Evolutionary conservation across 2,329 filamentous ascomycete genomes (phyloP), one percentile per base, ranked within the genome.

Genomic region (Bimuria novae-zelandiae): DNA sequence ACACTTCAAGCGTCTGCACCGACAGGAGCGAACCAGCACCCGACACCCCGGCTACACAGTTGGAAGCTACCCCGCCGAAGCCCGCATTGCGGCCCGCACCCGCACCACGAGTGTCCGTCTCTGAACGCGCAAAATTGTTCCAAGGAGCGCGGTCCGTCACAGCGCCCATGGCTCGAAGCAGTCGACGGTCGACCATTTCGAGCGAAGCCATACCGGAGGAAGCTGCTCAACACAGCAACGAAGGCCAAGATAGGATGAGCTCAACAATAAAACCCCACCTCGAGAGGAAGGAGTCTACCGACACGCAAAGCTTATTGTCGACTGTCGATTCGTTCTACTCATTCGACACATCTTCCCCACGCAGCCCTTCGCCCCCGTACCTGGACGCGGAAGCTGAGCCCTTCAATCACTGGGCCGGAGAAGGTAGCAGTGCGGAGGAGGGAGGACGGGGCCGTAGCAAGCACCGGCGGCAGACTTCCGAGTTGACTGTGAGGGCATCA

Each of bases 241-340:
- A 48, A 53, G 35, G 56, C 54, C 23, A 57, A 53, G 44, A 56
- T 32, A n/a, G n/a, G n/a, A n/a, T n/a, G n/a, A 27, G 40, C 33
- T 16, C 29, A 58, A 4, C 39, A 7, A n/a, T 49, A 53, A 19
- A 30, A 33, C n/a, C 52, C 56, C 25, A 57, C 51, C 17, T 68
- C 5, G 59, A 64, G 21, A 62, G 57, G 8, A 63, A 65, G 21
- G 56, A 63, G 8, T 66, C 65, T 8, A 49, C 55, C 1, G 73
- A 74, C 16, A 63, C 64, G 4, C 52, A 60, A 21, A 76, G 74
- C 55, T 46, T 71, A 14, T 47, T 65, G 23, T 75, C 73, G 2
- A 71, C 66, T 39, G 51, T 57, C n/a, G 71, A 74, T 48, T 73
- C 72, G 0, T 76, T 75, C 60, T 69, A 75, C 49, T 74, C 72